Evolutionary conservation across 225 moss, liverwort and hornwort species (phyloP), one percentile per base, ranked within the genome.

Genomic region (Takakia lepidozioides): DNA sequence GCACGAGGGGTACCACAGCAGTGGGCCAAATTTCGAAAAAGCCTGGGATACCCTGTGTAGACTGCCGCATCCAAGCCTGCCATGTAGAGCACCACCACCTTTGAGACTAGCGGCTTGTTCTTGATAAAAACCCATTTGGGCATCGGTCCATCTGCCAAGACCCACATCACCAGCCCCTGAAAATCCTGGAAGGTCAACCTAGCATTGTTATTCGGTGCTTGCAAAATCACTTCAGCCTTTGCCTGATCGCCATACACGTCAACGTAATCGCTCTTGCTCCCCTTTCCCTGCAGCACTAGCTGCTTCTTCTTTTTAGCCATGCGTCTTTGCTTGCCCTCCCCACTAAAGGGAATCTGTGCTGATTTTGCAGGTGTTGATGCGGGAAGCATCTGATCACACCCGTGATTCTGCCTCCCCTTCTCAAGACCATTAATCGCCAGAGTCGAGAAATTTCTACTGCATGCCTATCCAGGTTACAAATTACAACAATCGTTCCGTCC

Each of bases 91-190:
- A 95, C 56, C 54, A 90, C 82, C 18, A 81, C 82, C 66, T 85
- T 90, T 25, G 82, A 78, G 14, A 98, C 87, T 17, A 90, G 82
- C 37, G 95, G 95, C 65, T 87, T 98, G 62, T 90, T 98, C 73
- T 95, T 95, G 48, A 95, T 80, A 23, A 90, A 90, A 6, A 85
- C 66, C 90, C 90, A 95, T 42, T 67, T 87, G 7, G 95, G 95
- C 56, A 62, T 95, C 43, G 65, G 66, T 41, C 95, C 95, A 20
- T 95, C 95, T 2, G 80, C 80, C 19, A 95, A 66, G 17, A 87
- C 64, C 89, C 95, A 90, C 20, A 59, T 60, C 57, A 95, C 62
- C 48, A 95, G 59, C 43, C 70, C 84, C 62, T 85, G 90, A 50
- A 95, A 70, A 48, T 83, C 95, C 68, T 85, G 75, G 59, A 77